A percentile compares a stretch with the other conserved stretches of the same genome.
phyloP scores from a whole-genome alignment of 2,329 filamentous ascomycete species.

The Fusarium sp. region DNA sequence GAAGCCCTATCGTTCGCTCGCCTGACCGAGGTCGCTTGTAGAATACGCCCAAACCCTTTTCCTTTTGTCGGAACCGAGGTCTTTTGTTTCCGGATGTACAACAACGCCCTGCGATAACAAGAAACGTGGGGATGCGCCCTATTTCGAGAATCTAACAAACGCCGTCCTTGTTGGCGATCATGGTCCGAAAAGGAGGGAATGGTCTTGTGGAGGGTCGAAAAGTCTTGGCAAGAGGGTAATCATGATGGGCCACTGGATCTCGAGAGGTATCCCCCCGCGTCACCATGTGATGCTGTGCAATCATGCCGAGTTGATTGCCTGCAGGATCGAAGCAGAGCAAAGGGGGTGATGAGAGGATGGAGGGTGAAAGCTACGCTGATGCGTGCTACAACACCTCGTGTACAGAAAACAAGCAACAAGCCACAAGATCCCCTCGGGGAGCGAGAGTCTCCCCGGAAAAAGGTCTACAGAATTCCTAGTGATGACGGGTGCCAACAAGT shows the following conservation, averaged over 20 bases:
- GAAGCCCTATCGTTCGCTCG: neutral
- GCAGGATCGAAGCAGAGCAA: conserved; percentile 8
- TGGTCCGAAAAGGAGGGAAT: conserved; percentile 1
- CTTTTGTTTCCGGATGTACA: neutral
- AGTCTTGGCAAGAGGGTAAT: conserved; percentile 26
- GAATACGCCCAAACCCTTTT: neutral
- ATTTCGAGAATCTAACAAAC: neutral
- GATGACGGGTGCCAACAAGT: conserved; percentile 12
- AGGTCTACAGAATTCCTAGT: neutral
- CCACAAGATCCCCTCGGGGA: neutral
- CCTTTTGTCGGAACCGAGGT: neutral
- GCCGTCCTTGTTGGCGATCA: conserved; percentile 13
- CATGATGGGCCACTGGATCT: conserved; percentile 14
- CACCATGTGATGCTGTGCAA: conserved; percentile 4
- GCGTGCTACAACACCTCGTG: neutral
- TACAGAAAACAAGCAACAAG: neutral
- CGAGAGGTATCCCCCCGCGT: neutral
- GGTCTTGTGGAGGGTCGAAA: neutral
- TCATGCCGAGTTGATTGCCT: conserved; percentile 11
- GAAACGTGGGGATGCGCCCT: conserved; percentile 1
- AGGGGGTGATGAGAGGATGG: neutral
- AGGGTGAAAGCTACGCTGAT: conserved; percentile 1
- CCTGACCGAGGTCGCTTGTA: neutral
- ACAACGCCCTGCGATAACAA: conserved; percentile 2
- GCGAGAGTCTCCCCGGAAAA: neutral